Base-by-base conservation (phyloP, 495 filamentous ascomycete genomes). In the Parmelia sp. region DNA sequence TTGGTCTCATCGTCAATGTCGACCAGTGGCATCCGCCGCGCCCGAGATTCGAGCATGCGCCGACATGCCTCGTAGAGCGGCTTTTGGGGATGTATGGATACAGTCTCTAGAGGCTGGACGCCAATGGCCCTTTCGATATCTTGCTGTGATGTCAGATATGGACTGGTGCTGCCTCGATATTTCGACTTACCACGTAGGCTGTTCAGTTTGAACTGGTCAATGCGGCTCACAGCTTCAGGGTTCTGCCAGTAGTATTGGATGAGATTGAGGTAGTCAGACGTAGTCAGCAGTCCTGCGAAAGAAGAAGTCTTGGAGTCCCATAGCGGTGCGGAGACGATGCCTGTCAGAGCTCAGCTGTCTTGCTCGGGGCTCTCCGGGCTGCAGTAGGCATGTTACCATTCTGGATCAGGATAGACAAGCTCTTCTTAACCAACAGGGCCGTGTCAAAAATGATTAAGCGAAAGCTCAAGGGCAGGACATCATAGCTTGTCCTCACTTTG, bases 191-290 rank as follows among this genome's bases (percentile, higher is more conserved):
- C 92, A 82, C 92, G 83, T 58, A 99, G 85, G 71, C 90, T 96
- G 78, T 90, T 92, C 58, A 99, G 78, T 40, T 90, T 90, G 76
- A 99, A 97, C 72, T 96, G 88, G 71, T 97, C 94, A 71, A 97
- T 88, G 71, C 92, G 83, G 62, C 86, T 85, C 61, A 99, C 82
- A 17, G 90, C 87, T 53, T 93, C 90, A 21, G 95, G 95, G 70
- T 93, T 96, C 77, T 97, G 93, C 86, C 94, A 97, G 79, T 97
- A 97, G 75, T 97, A 99, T 76, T 97, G 95, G 60, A 99, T 95
- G 62, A 99, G 88, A 73, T 99, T 99, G 79, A 99, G 80, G 74
- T 94, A 99, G 75, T 99, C 94, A 66, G 91, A 94, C 56, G 90
- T 95, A 27, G 94, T 97, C 71, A 99, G 82, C 31, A 97, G 81